Conservation (phyloP, 2,329 filamentous ascomycete genomes). For the Fusarium anthophilum region DNA sequence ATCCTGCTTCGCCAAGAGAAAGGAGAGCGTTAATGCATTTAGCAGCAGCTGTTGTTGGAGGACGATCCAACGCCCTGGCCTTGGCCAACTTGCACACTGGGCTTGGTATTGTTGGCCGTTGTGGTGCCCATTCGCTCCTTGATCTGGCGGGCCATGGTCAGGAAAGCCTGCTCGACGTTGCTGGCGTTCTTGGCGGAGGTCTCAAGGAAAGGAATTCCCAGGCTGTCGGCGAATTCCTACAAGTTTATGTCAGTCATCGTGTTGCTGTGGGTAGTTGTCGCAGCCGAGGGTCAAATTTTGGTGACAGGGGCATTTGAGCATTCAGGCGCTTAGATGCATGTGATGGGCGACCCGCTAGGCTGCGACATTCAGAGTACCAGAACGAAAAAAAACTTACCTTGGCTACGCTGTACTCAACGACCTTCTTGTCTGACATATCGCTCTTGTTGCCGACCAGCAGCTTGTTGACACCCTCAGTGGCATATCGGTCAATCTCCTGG, state of each 20-base stretch:
- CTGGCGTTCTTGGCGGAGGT: conserved; percentile 99
- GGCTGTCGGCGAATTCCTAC: conserved; percentile 97
- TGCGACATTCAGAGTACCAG: not conserved
- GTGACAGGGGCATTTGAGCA: conserved; percentile 9
- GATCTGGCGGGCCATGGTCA: conserved; percentile 99
- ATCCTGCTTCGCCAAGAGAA: conserved; percentile 42
- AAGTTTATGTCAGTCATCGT: conserved; percentile 36
- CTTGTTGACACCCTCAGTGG: conserved; percentile 99
- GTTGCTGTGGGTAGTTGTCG: not conserved
- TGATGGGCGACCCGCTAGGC: conserved; percentile 18
- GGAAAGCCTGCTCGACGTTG: conserved; percentile 99
- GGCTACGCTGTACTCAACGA: conserved; percentile 98
- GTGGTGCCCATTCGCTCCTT: conserved; percentile 99
- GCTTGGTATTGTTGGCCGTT: conserved; percentile 96
- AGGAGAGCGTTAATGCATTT: conserved; percentile 53
- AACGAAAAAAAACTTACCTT: conserved; percentile 73
- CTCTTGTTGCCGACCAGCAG: conserved; percentile 99
- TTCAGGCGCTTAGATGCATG: conserved; percentile 34
- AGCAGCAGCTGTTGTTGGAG: conserved; percentile 90
- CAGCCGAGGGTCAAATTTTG: conserved; percentile 12
- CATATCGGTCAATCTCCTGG: conserved; percentile 99
- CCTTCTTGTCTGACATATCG: conserved; percentile 99
- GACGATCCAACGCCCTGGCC: conserved; percentile 93
- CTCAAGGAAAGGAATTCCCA: conserved; percentile 99
- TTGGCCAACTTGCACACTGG: conserved; percentile 93